A percentile compares a stretch with the other conserved stretches of the same genome.
Conservation (phyloP, 176 grass and related monocot genomes). For the Eremochloa ophiuroides region DNA sequence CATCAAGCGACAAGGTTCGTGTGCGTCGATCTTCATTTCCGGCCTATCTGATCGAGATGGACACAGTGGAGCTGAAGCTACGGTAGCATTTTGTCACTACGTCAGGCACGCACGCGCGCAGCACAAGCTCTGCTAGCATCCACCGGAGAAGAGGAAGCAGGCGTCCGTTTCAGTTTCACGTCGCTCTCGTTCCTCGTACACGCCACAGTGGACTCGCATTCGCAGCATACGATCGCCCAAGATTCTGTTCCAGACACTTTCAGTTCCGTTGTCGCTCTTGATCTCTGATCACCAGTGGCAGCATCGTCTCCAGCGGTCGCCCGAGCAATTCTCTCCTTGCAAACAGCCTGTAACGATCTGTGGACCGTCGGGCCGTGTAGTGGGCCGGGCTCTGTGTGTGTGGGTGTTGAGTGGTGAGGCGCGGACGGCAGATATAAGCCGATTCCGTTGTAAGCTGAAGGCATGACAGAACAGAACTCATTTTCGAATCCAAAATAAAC, state of each 20-base stretch:
- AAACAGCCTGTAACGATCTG: too few relatives aligned
- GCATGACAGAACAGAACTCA: too few relatives aligned
- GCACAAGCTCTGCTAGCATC: too few relatives aligned
- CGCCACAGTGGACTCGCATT: neutral
- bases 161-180: constrained; percentile 8
- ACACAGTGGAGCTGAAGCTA: neutral
- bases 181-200: neutral
- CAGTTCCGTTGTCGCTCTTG: neutral
- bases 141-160: neutral
- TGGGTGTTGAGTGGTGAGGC: too few relatives aligned
- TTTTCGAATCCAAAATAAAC: too few relatives aligned
- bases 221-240: neutral
- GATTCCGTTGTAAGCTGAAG: too few relatives aligned
- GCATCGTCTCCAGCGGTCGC: too few relatives aligned
- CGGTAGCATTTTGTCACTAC: neutral
- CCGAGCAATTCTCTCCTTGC: too few relatives aligned
- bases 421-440: too few relatives aligned
- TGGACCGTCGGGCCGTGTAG: too few relatives aligned
- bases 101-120: neutral
- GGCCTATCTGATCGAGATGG: neutral
- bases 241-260: neutral
- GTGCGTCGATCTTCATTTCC: neutral
- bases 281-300: too few relatives aligned
- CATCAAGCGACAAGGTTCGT: neutral
- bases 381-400: too few relatives aligned